Evolutionary conservation across 441 rosid species (phyloP), one percentile per base, ranked within the genome.

Genomic region (Mallotus japonicus): DNA sequence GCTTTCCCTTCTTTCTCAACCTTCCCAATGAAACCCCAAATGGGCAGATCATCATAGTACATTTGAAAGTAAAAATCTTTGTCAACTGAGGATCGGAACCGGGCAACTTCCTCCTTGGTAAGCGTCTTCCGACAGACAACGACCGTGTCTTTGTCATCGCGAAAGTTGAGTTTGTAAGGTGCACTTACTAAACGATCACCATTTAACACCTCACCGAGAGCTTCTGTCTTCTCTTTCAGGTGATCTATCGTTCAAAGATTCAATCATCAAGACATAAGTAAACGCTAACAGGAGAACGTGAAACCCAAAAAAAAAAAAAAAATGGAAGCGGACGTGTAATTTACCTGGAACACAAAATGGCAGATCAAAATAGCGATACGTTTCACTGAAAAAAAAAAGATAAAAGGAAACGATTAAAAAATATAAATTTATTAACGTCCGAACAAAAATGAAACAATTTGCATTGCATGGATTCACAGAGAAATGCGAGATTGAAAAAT

Each of bases 11-110:
- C 92, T 81, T 85, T 92, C n/a, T 89, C 96, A 75, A 89, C 87
- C 64, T 86, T 92, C 1, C 97, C 97, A 46, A 92, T 76, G 73
- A 90, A 90, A 42, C 97, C 96, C 97, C 97, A 92, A n/a, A 92
- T 84, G 51, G 97, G 97, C 75, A 92, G 73, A 76, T 92, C 96
- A 79, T 90, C 94, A 77, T 90, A 90, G 62, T 90, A 92, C 96
- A 92, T 92, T 80, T 92, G 96, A 62, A 92, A 92, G 80, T 90
- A 92, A 67, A 85, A 92, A 62, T 92, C 93, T 69, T 92, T 89
- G 5, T 80, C 85, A 15, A 90, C 89, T 2, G 93, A 92, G 37
- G 76, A 78, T 47, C 93, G 75, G 55, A 90, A 92, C 81, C 71
- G 74, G 46, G 84, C 85, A 47, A 87, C 92, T 19, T 92, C 87